These are phyloP conservation scores for Termitomyces sp. DNA, from an alignment of 768 basidiomycete genomes.

Conservation along the genomic window DNA sequence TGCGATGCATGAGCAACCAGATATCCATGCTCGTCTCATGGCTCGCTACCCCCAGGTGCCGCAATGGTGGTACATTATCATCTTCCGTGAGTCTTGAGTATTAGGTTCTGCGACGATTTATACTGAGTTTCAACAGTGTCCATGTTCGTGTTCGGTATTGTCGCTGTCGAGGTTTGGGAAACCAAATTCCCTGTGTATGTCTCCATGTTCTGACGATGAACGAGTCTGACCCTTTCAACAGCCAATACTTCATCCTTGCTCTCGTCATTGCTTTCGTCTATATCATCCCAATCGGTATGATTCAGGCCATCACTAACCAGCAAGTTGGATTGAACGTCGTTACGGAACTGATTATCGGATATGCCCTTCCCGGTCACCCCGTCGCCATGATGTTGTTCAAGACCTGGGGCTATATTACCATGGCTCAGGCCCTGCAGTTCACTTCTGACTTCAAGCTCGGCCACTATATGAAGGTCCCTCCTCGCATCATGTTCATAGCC, in stretches of 20 bases:
- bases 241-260: constrained; percentile 59
- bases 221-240: constrained; percentile 2
- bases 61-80: constrained; percentile 76
- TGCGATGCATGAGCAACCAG: constrained; percentile 73
- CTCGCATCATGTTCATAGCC: constrained; percentile 56
- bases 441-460: constrained; percentile 77
- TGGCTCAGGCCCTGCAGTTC: constrained; percentile 65
- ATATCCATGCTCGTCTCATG: constrained; percentile 85
- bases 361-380: constrained; percentile 71
- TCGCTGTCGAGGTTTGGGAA: constrained; percentile 71
- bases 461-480: constrained; percentile 71
- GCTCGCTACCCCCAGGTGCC: constrained; percentile 68
- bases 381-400: constrained; percentile 87
- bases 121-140: constrained; percentile 25
- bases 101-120: neutral
- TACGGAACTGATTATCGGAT: constrained; percentile 78
- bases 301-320: constrained; percentile 75
- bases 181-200: constrained; percentile 68
- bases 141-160: constrained; percentile 65
- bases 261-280: constrained; percentile 63
- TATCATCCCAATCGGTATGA: constrained; percentile 64
- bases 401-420: constrained; percentile 73
- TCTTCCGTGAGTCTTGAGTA: constrained; percentile 46
- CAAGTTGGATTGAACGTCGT: constrained; percentile 72
- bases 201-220: constrained; percentile 10